Percentiles rank a stretch among this genome's conserved stretches.
These are phyloP conservation scores for Eucalyptus curtisii DNA, from an alignment of 345 rosid species.

Conservation along the genomic window DNA sequence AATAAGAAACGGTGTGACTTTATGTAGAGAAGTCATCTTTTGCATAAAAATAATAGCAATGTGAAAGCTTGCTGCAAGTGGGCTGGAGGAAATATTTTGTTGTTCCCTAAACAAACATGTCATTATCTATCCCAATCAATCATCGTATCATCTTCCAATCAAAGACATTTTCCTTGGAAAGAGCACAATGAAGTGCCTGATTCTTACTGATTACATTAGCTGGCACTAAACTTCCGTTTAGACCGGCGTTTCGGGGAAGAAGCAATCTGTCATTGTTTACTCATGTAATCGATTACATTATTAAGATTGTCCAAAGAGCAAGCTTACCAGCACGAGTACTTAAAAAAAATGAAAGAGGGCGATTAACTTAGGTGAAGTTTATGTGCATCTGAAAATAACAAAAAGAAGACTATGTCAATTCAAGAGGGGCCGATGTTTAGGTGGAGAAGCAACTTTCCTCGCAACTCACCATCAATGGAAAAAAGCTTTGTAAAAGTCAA, in stretches of 20 bases:
- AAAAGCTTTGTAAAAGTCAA: background rate
- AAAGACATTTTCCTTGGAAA: background rate
- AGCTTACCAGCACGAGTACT: too few species aligned
- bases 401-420: background rate
- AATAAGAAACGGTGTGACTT: background rate
- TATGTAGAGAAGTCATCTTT: background rate
- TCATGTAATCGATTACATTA: too few species aligned
- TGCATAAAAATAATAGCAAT: background rate
- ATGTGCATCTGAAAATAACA: too few species aligned
- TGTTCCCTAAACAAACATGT: background rate
- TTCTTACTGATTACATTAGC: too few species aligned
- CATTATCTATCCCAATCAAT: background rate
- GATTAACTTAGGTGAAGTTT: too few species aligned
- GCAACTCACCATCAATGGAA: background rate
- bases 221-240: background rate
- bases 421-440: background rate
- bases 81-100: background rate
- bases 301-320: too few species aligned
- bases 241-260: background rate
- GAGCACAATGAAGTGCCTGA: background rate
- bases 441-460: background rate
- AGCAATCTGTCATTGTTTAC: background rate
- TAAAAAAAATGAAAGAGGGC: too few species aligned
- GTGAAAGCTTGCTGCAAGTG: background rate
- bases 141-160: background rate